These are phyloP conservation scores for Heterobasidion occidentale DNA, from an alignment of 1,284 basidiomycete genomes.

Conservation along the genomic window DNA sequence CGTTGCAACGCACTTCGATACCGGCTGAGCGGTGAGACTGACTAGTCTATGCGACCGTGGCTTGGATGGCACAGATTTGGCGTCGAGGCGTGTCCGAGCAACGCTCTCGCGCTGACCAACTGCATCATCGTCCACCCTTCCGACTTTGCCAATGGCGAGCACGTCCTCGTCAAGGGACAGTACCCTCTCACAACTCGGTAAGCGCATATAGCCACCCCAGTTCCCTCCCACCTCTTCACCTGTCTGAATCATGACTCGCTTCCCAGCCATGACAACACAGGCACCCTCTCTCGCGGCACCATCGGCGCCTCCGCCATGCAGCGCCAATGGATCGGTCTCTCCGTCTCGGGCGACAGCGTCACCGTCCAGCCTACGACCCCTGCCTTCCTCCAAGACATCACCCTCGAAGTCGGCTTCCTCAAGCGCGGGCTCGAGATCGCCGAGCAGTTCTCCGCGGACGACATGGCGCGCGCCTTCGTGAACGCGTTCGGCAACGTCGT, in stretches of 20 bases:
- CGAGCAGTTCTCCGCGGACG: constrained; percentile 77
- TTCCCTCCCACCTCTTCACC: no score
- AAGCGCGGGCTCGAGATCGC: constrained; percentile 56
- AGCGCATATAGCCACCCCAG: background rate
- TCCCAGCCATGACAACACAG: constrained; percentile 69
- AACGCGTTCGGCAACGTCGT: constrained; percentile 57
- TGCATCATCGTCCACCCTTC: constrained; percentile 71
- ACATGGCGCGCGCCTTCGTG: constrained; percentile 73
- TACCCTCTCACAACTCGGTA: constrained; percentile 71
- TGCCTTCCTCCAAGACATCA: constrained; percentile 68
- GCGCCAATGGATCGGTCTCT: constrained; percentile 83
- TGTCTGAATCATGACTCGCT: background rate
- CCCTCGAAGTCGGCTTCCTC: constrained; percentile 75
- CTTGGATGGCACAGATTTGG: constrained; percentile 34
- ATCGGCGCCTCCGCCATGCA: constrained; percentile 67
- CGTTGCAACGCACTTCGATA: constrained; percentile 10
- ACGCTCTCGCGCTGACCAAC: constrained; percentile 73
- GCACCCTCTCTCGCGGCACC: constrained; percentile 50
- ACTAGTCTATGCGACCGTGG: background rate
- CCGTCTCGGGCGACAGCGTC: constrained; percentile 69
- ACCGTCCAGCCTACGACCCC: constrained; percentile 52
- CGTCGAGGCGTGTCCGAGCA: constrained; percentile 50
- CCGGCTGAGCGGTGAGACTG: background rate
- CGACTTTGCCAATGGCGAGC: constrained; percentile 68
- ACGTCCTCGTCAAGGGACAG: constrained; percentile 65